Percentiles rank a stretch among this genome's conserved stretches.
Evolutionary conservation across 1,284 basidiomycete species (phyloP).

Genomic region (Sanghuangporus sanghuang): DNA sequence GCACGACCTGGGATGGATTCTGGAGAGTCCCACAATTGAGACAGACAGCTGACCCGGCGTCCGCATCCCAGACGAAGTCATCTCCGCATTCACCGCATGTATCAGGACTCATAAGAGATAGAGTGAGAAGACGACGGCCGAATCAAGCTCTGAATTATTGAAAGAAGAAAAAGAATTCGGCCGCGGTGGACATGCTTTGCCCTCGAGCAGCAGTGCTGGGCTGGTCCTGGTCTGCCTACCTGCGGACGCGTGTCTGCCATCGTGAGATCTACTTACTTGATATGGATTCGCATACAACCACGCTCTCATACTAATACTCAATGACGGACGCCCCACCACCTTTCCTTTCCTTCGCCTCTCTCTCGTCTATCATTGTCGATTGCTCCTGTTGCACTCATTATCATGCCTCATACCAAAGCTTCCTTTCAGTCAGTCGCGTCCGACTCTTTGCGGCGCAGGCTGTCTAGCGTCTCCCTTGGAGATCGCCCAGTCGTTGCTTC

Average conservation of each 20-base stretch:
- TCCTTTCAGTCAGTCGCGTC: slow-evolving; percentile 59
- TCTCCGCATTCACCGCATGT: slow-evolving; percentile 47
- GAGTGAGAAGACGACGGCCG: neutral
- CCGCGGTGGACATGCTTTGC: neutral
- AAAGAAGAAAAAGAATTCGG: neutral
- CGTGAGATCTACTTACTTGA: neutral
- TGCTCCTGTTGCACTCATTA: neutral
- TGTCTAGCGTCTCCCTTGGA: slow-evolving; percentile 42
- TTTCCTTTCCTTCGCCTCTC: neutral
- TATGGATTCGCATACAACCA: neutral
- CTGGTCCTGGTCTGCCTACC: neutral
- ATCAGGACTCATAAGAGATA: slow-evolving; percentile 10
- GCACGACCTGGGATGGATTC: slow-evolving; percentile 52
- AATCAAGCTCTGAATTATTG: neutral
- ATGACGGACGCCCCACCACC: neutral
- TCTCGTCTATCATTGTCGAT: neutral
- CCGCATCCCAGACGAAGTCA: slow-evolving; percentile 47
- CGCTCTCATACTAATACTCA: neutral
- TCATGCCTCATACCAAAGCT: slow-evolving; percentile 9
- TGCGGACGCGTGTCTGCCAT: neutral
- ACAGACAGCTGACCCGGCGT: slow-evolving; percentile 57
- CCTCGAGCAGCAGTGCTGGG: neutral
- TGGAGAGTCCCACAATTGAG: slow-evolving; percentile 58
- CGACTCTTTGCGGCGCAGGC: slow-evolving; percentile 56
- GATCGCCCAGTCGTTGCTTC: slow-evolving; percentile 47